Evolutionary conservation across 768 basidiomycete genomes (phyloP).

Genomic region (Hirschioporus abietinus): DNA sequence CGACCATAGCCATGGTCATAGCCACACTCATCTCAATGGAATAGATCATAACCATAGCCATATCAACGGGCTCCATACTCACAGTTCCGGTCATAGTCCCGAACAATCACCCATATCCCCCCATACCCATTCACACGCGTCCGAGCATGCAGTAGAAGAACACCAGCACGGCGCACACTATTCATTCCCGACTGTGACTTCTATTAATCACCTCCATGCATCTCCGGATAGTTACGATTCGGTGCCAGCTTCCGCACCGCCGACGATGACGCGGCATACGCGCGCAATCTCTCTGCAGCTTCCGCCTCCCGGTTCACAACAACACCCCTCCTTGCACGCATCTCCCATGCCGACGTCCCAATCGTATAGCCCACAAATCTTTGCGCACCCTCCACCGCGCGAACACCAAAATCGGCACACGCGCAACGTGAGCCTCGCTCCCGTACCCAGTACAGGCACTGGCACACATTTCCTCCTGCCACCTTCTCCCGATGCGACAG

Average conservation of each 20-base stretch:
- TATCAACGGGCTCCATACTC: conserved; percentile 6
- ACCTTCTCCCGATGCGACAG: conserved; percentile 9
- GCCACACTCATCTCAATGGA: conserved; percentile 17
- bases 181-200: neutral
- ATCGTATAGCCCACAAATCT: neutral
- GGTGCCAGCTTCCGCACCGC: neutral
- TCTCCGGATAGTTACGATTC: neutral
- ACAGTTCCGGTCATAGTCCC: conserved; percentile 13
- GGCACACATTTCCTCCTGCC: conserved; percentile 15
- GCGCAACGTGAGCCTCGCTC: neutral
- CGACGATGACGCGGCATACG: neutral
- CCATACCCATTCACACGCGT: conserved; percentile 19
- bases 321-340: neutral
- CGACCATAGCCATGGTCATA: conserved; percentile 15
- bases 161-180: neutral
- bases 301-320: neutral
- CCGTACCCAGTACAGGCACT: neutral
- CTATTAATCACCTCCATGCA: neutral
- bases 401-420: neutral
- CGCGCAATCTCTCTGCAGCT: neutral
- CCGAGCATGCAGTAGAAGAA: conserved; percentile 15
- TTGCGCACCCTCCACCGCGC: neutral
- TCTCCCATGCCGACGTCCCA: neutral
- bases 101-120: conserved; percentile 8
- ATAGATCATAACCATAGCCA: conserved; percentile 10